Evolutionary conservation across 352 stramenopile species (phyloP), one percentile per base, ranked within the genome.

Genomic region (Globisporangium perplexum): DNA sequence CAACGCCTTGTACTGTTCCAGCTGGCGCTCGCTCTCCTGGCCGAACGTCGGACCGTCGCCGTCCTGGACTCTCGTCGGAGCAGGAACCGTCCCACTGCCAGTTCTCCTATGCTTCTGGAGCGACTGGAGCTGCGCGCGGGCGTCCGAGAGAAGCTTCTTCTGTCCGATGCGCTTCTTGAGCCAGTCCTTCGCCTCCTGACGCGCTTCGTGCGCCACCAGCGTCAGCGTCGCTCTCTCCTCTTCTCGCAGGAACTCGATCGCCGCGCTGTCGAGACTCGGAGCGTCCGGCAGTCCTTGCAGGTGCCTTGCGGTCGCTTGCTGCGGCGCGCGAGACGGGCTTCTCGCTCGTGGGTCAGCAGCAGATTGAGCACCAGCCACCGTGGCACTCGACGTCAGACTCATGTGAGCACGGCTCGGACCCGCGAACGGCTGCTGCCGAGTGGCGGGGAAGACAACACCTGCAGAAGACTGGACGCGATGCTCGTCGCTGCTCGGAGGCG

Each of bases 121-220:
- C 26, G 68, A 68, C 42, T 89, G 77, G 12, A 85, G 48, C 39
- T 83, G 74, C 7, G 69, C 71, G 43, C 77, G 68, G 0, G 81
- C 73, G 54, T 92, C 81, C 3, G 74, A 85, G 1, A 92, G 51
- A 14, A 92, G 55, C 45, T 90, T 90, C 59, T 88, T 88, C 53
- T 89, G 75, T 8, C 82, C 79, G 46, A 82, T 84, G 22, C 79
- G 73, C 39, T 93, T 90, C 5, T 69, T 66, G 12, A 93, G 65
- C 82, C 79, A 93, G 35, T 82, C 75, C 26, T 78, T 69, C 5
- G 77, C 82, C 30, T 90, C 79, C 12, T 58, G 63, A 10, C 76
- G 72, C 12, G 82, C 79, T 57, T 93, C 75, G 10, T 87, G 66
- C 10, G 77, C 79, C 22, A 93, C 77, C 17, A 90, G 57, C 8